phyloP scores from a whole-genome alignment of 202 grass and related monocot species.

The Zoysia matrella region DNA sequence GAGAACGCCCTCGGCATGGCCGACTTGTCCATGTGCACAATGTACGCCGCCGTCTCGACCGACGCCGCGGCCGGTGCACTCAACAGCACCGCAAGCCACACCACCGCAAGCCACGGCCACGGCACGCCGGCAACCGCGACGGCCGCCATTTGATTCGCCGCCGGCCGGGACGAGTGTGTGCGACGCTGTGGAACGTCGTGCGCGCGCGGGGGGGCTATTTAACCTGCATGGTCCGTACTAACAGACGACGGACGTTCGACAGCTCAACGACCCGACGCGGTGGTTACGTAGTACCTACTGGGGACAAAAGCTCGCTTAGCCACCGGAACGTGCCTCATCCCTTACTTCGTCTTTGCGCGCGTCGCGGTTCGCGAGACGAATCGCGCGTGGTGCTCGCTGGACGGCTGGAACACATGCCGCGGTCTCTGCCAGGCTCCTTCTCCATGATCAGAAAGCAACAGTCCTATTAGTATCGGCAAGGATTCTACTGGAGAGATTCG shows the following conservation, averaged over 20 bases:
- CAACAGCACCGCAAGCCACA: neutral
- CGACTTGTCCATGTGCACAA: slow-evolving; percentile 85
- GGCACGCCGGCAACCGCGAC: neutral
- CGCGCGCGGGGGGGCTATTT: slow-evolving; percentile 15
- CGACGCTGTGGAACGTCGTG: neutral
- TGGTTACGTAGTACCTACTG: slow-evolving; percentile 45
- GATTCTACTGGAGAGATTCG: neutral
- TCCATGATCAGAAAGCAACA: neutral
- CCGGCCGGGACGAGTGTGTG: neutral
- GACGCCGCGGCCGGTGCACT: neutral
- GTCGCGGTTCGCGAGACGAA: neutral
- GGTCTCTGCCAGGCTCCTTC: neutral
- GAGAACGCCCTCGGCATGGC: slow-evolving; percentile 69
- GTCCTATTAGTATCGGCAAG: neutral
- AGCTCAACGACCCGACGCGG: neutral
- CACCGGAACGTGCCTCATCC: slow-evolving; percentile 34
- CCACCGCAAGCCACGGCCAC: slow-evolving; percentile 6
- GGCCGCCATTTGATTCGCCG: neutral
- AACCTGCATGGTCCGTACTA: neutral
- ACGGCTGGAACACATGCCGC: slow-evolving; percentile 18
- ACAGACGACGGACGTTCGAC: neutral
- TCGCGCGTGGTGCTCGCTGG: neutral
- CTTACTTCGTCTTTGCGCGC: neutral
- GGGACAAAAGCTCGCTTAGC: slow-evolving; percentile 9
- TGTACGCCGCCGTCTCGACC: slow-evolving; percentile 46